Percentiles rank a stretch among this genome's conserved stretches.
Conservation (phyloP, 176 grass and related monocot genomes). For the Triticum timopheevii region DNA sequence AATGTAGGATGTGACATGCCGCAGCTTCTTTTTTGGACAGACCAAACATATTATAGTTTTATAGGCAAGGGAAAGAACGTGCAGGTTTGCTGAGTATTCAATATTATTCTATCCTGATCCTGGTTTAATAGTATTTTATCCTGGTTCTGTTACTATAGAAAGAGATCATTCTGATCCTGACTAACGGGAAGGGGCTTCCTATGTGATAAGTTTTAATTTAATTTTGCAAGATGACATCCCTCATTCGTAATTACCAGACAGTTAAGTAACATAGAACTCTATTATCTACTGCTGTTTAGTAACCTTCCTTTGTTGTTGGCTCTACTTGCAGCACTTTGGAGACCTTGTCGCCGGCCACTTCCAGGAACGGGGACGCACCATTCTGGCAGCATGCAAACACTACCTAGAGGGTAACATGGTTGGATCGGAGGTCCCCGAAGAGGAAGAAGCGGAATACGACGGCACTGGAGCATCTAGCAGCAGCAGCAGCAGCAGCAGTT, state of each 20-base stretch:
- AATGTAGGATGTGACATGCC: not conserved
- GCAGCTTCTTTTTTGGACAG: not conserved
- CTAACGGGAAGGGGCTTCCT: not conserved
- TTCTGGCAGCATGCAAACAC: constrained; percentile 68
- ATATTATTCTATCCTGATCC: not conserved
- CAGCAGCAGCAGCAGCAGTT: constrained; percentile 15
- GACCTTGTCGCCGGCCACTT: constrained; percentile 82
- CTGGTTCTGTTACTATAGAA: no score
- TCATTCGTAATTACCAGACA: not conserved
- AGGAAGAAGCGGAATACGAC: constrained; percentile 9
- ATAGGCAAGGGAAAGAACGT: not conserved
- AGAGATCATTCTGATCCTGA: not conserved
- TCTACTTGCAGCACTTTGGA: constrained; percentile 67
- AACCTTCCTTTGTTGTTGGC: not conserved
- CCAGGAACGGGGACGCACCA: constrained; percentile 42
- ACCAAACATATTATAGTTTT: not conserved
- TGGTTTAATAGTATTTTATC: not conserved
- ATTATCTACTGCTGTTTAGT: not conserved
- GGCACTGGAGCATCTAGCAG: constrained; percentile 11
- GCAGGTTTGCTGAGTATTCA: not conserved
- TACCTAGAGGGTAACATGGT: constrained; percentile 70
- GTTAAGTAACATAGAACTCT: not conserved
- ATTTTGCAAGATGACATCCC: not conserved
- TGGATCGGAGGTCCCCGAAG: constrained; percentile 58
- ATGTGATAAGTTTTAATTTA: not conserved